phyloP scores from a whole-genome alignment of 2,329 filamentous ascomycete genomes.

The Talaromyces sp. region DNA sequence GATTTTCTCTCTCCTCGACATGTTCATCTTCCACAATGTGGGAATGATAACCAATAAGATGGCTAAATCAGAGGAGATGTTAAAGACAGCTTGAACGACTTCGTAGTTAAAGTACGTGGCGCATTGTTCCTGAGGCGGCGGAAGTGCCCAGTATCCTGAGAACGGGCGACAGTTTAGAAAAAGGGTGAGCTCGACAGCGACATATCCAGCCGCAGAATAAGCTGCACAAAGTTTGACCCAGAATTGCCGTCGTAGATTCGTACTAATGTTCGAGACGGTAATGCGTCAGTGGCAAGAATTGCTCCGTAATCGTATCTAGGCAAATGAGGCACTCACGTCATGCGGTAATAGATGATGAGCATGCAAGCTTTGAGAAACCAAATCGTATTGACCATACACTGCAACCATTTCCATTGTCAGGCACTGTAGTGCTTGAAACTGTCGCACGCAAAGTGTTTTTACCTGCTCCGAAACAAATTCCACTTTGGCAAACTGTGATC shows the following conservation, averaged over 20 bases:
- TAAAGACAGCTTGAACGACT: slow-evolving; percentile 43
- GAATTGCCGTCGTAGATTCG: slow-evolving; percentile 28
- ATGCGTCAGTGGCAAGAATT: slow-evolving; percentile 12
- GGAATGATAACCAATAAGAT: slow-evolving; percentile 39
- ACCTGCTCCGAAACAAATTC: slow-evolving; percentile 15
- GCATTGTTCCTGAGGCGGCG: slow-evolving; percentile 36
- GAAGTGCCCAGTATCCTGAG: slow-evolving; percentile 47
- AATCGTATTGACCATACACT: slow-evolving; percentile 15
- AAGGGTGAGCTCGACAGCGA: slow-evolving; percentile 47
- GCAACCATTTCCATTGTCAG: not conserved
- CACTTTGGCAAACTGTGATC: slow-evolving; percentile 8
- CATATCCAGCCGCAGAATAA: slow-evolving; percentile 42
- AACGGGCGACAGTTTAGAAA: slow-evolving; percentile 48
- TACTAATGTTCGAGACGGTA: not conserved
- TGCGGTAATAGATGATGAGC: slow-evolving; percentile 45
- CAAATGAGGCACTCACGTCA: slow-evolving; percentile 30
- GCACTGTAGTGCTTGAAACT: not conserved
- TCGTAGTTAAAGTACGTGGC: slow-evolving; percentile 39
- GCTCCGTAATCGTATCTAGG: slow-evolving; percentile 14
- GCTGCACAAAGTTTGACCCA: slow-evolving; percentile 37
- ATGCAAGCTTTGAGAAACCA: slow-evolving; percentile 44
- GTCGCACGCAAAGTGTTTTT: not conserved
- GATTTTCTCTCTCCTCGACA: slow-evolving; percentile 32
- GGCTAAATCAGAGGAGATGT: slow-evolving; percentile 37
- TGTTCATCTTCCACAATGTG: slow-evolving; percentile 30